phyloP scores from a whole-genome alignment of 345 rosid genomes.

The Eucalyptus globulus region DNA sequence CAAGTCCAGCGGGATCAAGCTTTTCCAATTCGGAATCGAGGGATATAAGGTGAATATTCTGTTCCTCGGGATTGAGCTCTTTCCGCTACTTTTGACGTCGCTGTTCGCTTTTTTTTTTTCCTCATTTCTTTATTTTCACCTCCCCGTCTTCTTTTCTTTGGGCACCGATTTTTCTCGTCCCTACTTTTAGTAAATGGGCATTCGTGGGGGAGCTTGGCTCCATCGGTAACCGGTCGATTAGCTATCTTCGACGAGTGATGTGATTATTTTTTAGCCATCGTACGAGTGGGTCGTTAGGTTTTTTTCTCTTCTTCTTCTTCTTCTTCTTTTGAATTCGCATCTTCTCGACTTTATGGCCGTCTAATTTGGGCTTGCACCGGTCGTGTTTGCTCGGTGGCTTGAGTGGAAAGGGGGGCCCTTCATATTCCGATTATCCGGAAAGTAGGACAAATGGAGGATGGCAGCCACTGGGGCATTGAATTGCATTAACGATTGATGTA shows the following conservation, averaged over 20 bases:
- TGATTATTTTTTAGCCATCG: not conserved
- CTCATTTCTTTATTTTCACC: not conserved
- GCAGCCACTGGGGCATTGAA: not conserved
- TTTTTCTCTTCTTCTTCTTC: too few species aligned
- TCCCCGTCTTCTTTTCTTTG: not conserved
- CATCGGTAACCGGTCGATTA: not conserved
- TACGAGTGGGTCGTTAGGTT: not conserved
- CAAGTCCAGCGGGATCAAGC: slow-evolving; percentile 70
- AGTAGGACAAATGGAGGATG: not conserved
- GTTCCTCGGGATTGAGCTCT: not conserved
- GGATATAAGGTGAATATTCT: slow-evolving; percentile 51
- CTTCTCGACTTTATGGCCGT: not conserved
- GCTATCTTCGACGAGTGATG: not conserved
- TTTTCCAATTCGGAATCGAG: slow-evolving; percentile 86
- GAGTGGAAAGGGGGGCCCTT: not conserved
- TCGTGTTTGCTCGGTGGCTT: not conserved
- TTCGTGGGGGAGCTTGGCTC: not conserved
- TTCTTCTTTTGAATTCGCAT: not conserved
- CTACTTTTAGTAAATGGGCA: not conserved
- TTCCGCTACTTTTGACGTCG: not conserved
- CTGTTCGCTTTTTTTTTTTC: not conserved
- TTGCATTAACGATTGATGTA: not conserved
- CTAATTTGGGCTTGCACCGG: not conserved
- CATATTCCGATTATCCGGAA: not conserved
- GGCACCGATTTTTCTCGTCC: not conserved